phyloP scores from a whole-genome alignment of 352 stramenopile species.

The Phytophthora sp. region DNA sequence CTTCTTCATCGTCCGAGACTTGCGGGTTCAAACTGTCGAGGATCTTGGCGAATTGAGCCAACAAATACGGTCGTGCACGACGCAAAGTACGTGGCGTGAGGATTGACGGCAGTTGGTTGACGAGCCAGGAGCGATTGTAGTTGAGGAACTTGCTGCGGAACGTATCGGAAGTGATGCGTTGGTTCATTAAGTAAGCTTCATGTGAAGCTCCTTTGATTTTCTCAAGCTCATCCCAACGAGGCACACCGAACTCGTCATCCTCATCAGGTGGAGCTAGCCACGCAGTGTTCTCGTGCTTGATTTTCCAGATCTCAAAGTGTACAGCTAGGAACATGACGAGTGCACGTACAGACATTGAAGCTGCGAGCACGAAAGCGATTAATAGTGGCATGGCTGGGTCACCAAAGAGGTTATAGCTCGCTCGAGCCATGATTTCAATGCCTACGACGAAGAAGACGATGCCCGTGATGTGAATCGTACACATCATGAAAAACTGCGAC shows the following conservation, averaged over 20 bases:
- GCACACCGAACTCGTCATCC: constrained; percentile 92
- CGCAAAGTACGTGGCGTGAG: constrained; percentile 94
- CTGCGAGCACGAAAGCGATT: constrained; percentile 69
- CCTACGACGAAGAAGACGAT: constrained; percentile 96
- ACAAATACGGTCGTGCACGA: constrained; percentile 92
- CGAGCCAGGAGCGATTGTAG: constrained; percentile 98
- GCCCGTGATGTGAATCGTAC: constrained; percentile 92
- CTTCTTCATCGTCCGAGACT: constrained; percentile 94
- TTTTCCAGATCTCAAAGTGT: constrained; percentile 93
- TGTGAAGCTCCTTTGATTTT: constrained; percentile 94
- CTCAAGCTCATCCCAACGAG: constrained; percentile 92
- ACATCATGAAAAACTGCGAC: constrained; percentile 98
- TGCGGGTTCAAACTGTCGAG: constrained; percentile 95
- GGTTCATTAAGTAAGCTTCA: constrained; percentile 97
- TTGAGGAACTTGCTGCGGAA: constrained; percentile 98
- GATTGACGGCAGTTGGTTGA: constrained; percentile 95
- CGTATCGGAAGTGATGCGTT: constrained; percentile 95
- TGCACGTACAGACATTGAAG: constrained; percentile 64
- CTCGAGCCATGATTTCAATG: constrained; percentile 96
- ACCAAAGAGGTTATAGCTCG: constrained; percentile 96
- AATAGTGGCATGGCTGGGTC: constrained; percentile 92
- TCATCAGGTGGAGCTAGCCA: constrained; percentile 93
- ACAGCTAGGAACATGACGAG: constrained; percentile 87
- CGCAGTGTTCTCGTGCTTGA: constrained; percentile 96
- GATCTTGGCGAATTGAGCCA: constrained; percentile 96